Conservation (phyloP, 2,329 filamentous ascomycete species). For the Aspergillus thermomutatus region DNA sequence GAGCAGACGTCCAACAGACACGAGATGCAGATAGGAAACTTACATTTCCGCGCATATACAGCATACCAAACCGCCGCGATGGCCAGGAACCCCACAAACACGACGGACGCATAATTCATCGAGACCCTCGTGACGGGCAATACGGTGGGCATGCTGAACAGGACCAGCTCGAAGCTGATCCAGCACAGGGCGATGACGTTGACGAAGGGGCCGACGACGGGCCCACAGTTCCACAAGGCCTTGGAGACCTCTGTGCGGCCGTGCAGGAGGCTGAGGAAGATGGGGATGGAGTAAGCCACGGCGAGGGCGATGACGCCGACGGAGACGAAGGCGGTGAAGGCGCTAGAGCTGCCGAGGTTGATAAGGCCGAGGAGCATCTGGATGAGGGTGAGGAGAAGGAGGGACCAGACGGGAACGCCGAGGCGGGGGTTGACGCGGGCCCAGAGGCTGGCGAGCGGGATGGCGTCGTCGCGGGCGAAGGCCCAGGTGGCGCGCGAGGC, state of each 20-base stretch:
- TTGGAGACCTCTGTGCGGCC: constrained; percentile 46
- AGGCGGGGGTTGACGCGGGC: constrained; percentile 32
- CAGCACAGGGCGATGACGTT: constrained; percentile 49
- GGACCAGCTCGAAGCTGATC: constrained; percentile 52
- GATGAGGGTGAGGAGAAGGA: constrained; percentile 44
- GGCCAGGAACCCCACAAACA: constrained; percentile 54
- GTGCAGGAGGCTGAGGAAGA: constrained; percentile 49
- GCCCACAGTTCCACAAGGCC: constrained; percentile 50
- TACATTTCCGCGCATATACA: constrained; percentile 51
- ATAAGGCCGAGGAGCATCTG: constrained; percentile 51
- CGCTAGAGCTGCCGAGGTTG: constrained; percentile 47
- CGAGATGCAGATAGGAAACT: constrained; percentile 15
- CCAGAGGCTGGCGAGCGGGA: constrained; percentile 41
- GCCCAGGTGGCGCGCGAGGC: constrained; percentile 49
- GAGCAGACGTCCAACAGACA: neutral
- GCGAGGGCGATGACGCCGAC: constrained; percentile 58
- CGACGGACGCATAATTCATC: constrained; percentile 59
- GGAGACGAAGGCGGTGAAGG: constrained; percentile 50
- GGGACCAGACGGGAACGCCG: constrained; percentile 41
- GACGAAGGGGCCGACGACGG: constrained; percentile 40
- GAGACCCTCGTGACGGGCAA: constrained; percentile 51
- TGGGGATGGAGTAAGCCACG: constrained; percentile 56
- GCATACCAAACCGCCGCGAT: constrained; percentile 52
- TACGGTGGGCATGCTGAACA: constrained; percentile 54
- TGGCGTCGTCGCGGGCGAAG: constrained; percentile 44